phyloP scores from a whole-genome alignment of 495 filamentous ascomycete genomes.

The Hypoxylon cercidicola region DNA sequence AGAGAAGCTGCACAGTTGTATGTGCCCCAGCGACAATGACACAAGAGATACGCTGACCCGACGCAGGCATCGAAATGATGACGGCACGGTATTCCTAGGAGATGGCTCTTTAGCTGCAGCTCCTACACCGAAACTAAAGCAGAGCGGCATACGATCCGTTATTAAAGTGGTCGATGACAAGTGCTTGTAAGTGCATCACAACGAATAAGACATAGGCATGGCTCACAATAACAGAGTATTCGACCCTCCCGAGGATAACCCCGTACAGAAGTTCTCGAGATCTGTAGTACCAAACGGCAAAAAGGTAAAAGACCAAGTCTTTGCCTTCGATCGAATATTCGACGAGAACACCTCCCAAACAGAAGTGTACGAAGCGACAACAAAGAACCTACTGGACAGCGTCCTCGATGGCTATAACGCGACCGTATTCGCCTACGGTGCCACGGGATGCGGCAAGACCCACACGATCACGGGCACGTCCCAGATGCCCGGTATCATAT shows the following conservation, averaged over 20 bases:
- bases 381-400: constrained; percentile 86
- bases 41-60: constrained; percentile 26
- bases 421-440: constrained; percentile 98
- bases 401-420: constrained; percentile 98
- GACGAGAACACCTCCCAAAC: constrained; percentile 93
- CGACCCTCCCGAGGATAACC: constrained; percentile 96
- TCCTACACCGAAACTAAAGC: constrained; percentile 83
- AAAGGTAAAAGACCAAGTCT: constrained; percentile 96
- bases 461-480: constrained; percentile 97
- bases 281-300: constrained; percentile 87
- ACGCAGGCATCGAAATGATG: constrained; percentile 77
- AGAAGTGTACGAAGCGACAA: constrained; percentile 96
- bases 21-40: constrained; percentile 27
- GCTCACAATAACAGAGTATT: constrained; percentile 74
- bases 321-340: constrained; percentile 96
- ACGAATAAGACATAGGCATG: background rate
- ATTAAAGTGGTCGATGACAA: constrained; percentile 97
- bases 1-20: constrained; percentile 74
- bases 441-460: constrained; percentile 97
- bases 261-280: constrained; percentile 88
- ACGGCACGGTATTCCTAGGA: constrained; percentile 90
- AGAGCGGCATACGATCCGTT: constrained; percentile 88
- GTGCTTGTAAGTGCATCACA: constrained; percentile 77
- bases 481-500: constrained; percentile 96
- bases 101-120: constrained; percentile 90